These are phyloP conservation scores for Ceratocystis papillata DNA, from an alignment of 2,329 filamentous ascomycete species.

Conservation along the genomic window DNA sequence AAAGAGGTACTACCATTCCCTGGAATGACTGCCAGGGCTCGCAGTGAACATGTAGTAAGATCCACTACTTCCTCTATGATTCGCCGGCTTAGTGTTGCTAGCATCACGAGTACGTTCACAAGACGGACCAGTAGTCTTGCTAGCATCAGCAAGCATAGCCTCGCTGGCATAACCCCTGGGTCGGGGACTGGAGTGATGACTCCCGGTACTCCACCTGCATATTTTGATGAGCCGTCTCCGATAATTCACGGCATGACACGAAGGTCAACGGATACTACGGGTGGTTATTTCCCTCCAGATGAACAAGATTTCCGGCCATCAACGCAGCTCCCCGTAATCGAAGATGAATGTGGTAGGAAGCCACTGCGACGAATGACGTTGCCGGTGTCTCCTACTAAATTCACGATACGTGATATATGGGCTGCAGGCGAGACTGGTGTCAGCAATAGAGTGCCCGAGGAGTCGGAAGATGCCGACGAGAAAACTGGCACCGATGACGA, in stretches of 20 bases:
- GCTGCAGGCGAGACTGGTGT: constrained; percentile 15
- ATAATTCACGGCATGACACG: constrained; percentile 22
- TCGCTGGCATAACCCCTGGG: constrained; percentile 17
- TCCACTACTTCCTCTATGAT: constrained; percentile 78
- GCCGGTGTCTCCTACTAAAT: constrained; percentile 21
- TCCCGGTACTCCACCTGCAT: constrained; percentile 17
- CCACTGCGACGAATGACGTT: constrained; percentile 23
- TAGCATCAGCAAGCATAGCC: constrained; percentile 29
- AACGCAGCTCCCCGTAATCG: constrained; percentile 21
- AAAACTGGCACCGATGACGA: constrained; percentile 17
- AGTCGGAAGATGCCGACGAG: constrained; percentile 15
- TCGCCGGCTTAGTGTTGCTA: constrained; percentile 74
- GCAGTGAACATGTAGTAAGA: constrained; percentile 61
- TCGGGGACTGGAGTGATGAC: constrained; percentile 10
- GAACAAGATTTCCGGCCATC: constrained; percentile 9
- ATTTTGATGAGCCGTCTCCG: constrained; percentile 21
- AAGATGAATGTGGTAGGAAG: constrained; percentile 22
- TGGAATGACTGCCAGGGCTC: constrained; percentile 57
- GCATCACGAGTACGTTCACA: constrained; percentile 64
- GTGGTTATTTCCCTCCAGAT: constrained; percentile 12
- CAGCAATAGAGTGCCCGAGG: background rate
- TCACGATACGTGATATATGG: constrained; percentile 23
- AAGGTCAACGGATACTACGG: constrained; percentile 21
- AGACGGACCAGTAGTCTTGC: constrained; percentile 54
- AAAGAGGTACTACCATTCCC: constrained; percentile 70